Conservation (phyloP, 2,329 filamentous ascomycete species). For the Uncinocarpus reesii region DNA sequence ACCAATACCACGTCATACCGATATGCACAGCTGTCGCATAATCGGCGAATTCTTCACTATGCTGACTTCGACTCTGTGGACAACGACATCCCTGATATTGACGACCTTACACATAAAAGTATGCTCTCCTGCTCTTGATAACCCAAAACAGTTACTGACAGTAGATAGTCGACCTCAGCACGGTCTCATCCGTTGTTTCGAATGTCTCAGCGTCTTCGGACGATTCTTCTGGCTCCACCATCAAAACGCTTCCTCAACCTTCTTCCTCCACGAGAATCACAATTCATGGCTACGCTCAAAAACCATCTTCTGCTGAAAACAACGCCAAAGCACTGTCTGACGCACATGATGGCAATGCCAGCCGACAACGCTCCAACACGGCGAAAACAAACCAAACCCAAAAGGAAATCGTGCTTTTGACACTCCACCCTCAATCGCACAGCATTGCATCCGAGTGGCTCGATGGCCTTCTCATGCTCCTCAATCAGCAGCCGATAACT, state of each 20-base stretch:
- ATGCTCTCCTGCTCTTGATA: conserved; percentile 20
- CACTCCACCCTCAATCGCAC: conserved; percentile 70
- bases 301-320: conserved; percentile 19
- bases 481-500: conserved; percentile 95
- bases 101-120: conserved; percentile 64
- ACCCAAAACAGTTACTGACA: conserved; percentile 8
- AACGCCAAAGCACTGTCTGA: not conserved
- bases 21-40: conserved; percentile 81
- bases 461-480: conserved; percentile 85
- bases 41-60: conserved; percentile 81
- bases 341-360: conserved; percentile 1
- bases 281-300: conserved; percentile 60
- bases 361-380: conserved; percentile 25
- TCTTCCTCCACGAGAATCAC: conserved; percentile 69
- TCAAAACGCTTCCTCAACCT: conserved; percentile 34
- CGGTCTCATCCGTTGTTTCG: conserved; percentile 84
- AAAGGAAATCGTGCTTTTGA: conserved; percentile 65
- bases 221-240: conserved; percentile 39
- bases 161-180: conserved; percentile 60
- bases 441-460: conserved; percentile 90
- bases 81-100: conserved; percentile 57
- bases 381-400: conserved; percentile 24
- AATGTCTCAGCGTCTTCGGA: conserved; percentile 65
- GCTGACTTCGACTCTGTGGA: conserved; percentile 65
- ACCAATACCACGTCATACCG: conserved; percentile 52